Base-by-base conservation (phyloP, 495 filamentous ascomycete species). In the Amniculicola lignicola region DNA sequence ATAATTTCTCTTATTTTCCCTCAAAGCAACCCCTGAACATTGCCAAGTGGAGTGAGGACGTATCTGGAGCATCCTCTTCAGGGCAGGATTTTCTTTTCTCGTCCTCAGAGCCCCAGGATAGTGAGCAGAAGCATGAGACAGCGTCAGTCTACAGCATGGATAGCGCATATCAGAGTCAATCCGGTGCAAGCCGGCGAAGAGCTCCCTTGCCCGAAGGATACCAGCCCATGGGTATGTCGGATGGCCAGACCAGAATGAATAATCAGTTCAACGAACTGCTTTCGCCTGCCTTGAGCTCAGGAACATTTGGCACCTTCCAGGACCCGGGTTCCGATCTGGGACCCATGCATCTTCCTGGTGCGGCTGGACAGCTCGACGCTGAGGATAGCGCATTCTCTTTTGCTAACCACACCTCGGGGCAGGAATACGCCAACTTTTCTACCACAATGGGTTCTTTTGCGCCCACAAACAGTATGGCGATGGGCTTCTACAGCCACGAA, bases 251-350 rank as follows among this genome's bases (percentile, higher is more conserved):
- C 6, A 46, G 31, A 2, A 45, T 65, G 53, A 41, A 25, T 37
- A 58, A 38, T 16, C 47, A 59, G 23, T 61, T 57, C 48, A 74
- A 55, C 21, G 48, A 51, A 33, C 72, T 69, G 40, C 72, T 67
- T 37, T 77, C 64, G 29, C 74, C 74, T 9, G 71, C 63, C 23
- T 67, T 74, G n/a, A 70, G 68, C 21, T 68, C 74, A 22, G 71
- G 70, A 1, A 76, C 45, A 38, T 51, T 40, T 16, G 47, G 15
- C 36, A 33, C 38, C 11, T 60, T 64, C 33, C 29, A 29, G 12
- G 61, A 51, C 10, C 41, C 41, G 11, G 54, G 50, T 9, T 25
- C 31, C 19, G 54, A 63, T 18, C 43, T 63, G 54, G 37, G 39
- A 39, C 54, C 50, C 9, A 51, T 63, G 33, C 36, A 53, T 1